Base-by-base conservation (phyloP, 2,329 filamentous ascomycete genomes). In the Beauveria australis region DNA sequence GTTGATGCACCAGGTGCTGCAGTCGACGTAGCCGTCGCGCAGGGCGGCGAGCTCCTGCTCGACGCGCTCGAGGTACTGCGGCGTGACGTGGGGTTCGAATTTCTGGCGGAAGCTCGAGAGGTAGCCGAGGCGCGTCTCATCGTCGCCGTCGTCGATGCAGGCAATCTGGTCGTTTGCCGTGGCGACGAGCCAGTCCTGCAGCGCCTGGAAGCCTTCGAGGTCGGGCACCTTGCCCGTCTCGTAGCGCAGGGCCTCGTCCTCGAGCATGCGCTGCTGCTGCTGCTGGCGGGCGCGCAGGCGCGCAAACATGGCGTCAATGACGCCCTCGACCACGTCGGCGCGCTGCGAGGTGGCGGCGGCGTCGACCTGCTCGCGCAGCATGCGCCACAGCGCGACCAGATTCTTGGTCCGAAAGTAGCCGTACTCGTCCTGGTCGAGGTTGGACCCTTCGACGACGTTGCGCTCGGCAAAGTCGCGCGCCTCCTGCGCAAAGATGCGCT, bases 151-250 rank as follows among this genome's bases (percentile, higher is more conserved):
- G 73, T 97, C 94, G 69, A 99, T 96, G 74, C 92, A 97, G 61
- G 92, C 92, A 71, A 99, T 97, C 74, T 99, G 94, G 75, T 99
- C 94, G 76, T 99, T 99, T 67, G 95, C 94, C 61, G 95, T 91
- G 51, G 94, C 92, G 58, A 99, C 87, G 60, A 99, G 87, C 92
- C 93, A 99, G 76, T 99, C 94, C 72, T 96, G 90, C 30, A 96
- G 78, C 3, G 89, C 85, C 72, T 96, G 91, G 69, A 89, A 87
- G 18, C 85, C 82, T 58, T 88, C 84, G 9, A 86, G 73, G 53
- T 86, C 84, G 5, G 79, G 71, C 14, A 77, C 75, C 63, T 74
- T 78, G 62, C 75, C 78, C 3, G 75, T 70, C 72, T 89, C 88
- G 73, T 91, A 96, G 68, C 86, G 89, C 54, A 79, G 77, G 22